Conservation (phyloP, 345 rosid species). For the Trapa incisa region DNA sequence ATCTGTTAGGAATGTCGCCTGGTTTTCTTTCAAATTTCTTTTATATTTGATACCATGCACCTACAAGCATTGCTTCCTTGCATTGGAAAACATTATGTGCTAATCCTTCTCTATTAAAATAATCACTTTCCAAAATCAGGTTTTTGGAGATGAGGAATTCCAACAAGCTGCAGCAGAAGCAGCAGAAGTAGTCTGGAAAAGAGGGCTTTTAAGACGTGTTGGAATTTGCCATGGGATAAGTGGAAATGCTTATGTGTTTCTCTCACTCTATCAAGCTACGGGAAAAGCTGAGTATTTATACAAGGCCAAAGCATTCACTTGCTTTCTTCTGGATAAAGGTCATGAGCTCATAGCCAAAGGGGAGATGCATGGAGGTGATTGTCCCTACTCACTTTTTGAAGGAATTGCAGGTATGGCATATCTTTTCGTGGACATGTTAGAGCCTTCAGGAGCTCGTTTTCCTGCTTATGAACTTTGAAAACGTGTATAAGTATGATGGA, state of each 20-base stretch:
- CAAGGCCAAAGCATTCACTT: conserved; percentile 52
- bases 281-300: conserved; percentile 30
- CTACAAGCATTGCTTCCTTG: not conserved
- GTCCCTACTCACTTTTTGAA: conserved; percentile 49
- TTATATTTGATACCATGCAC: not conserved
- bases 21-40: not conserved
- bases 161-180: conserved; percentile 50
- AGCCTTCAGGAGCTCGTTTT: conserved; percentile 41
- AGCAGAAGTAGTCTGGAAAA: conserved; percentile 55
- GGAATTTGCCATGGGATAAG: conserved; percentile 71
- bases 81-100: not conserved
- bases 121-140: conserved; percentile 19
- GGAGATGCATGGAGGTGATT: conserved; percentile 63
- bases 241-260: conserved; percentile 43
- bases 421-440: conserved; percentile 46
- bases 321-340: conserved; percentile 49
- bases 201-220: conserved; percentile 57
- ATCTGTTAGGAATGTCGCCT: not conserved
- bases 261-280: conserved; percentile 41
- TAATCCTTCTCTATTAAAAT: not conserved
- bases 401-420: conserved; percentile 53
- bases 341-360: conserved; percentile 34
- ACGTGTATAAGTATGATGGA: not conserved
- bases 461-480: conserved; percentile 52
- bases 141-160: conserved; percentile 44